These are phyloP conservation scores for Termitomyces sp. DNA, from an alignment of 1,284 basidiomycete genomes.

Conservation along the genomic window DNA sequence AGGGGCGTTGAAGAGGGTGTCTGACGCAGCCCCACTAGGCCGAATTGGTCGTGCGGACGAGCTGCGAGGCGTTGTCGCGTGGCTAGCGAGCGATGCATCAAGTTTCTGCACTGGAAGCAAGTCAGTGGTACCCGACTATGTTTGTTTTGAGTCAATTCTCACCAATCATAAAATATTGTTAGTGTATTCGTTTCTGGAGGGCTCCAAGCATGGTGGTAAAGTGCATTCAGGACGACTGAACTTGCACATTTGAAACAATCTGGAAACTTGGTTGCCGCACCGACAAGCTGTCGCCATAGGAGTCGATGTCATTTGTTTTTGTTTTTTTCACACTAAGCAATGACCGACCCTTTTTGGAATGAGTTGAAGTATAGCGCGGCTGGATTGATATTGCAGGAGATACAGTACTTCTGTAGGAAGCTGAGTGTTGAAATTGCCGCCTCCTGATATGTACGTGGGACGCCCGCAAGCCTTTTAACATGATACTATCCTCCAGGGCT, in stretches of 20 bases:
- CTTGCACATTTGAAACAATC: background rate
- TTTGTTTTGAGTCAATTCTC: background rate
- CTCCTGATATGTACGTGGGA: background rate
- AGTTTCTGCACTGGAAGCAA: conserved; percentile 53
- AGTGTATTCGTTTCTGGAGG: conserved; percentile 3
- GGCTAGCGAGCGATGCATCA: conserved; percentile 74
- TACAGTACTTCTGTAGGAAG: background rate
- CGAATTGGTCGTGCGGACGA: conserved; percentile 78
- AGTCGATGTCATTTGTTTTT: background rate
- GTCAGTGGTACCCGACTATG: conserved; percentile 22
- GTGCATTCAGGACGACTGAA: background rate
- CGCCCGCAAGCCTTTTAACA: background rate
- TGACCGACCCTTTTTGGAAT: no score
- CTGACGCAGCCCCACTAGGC: conserved; percentile 64
- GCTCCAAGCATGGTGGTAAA: conserved; percentile 1
- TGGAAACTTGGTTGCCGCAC: background rate
- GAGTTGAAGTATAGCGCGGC: background rate
- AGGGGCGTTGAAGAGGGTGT: conserved; percentile 63
- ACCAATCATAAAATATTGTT: background rate
- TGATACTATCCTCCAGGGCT: background rate
- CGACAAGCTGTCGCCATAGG: no score
- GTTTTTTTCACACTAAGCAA: background rate
- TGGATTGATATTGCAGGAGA: no score
- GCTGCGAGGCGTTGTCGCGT: conserved; percentile 32
- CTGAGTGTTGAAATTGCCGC: background rate